Base-by-base conservation (phyloP, 2,329 filamentous ascomycete species). In the Dryadomyces quercus-mongolicae region DNA sequence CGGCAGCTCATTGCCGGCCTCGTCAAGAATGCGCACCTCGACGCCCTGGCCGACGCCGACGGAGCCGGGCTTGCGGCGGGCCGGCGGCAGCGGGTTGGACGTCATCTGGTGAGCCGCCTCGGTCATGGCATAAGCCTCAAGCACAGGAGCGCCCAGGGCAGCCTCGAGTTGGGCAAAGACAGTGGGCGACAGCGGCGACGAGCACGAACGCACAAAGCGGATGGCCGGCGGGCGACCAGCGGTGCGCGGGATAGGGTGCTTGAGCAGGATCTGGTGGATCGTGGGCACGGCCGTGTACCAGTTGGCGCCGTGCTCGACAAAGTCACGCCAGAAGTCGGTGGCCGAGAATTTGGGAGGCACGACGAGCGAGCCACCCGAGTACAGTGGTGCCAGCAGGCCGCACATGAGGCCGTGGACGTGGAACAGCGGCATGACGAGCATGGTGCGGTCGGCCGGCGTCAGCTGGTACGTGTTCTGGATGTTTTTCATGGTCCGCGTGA, bases 281-380 rank as follows among this genome's bases (percentile, higher is more conserved):
- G 89, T 94, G 1, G 89, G 89, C n/a, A 93, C 89, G 1, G 89
- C 89, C 0, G 88, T 93, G 70, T 93, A 95, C 89, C 89, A 95
- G 67, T 88, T 95, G 25, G 88, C 89, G 59, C 81, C 75, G 71
- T 90, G 76, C 6, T 76, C 73, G 60, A 75, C 75, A 63, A 93
- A 93, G 66, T 93, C 84, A 22, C 69, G 67, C 89, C 89, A 95
- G 70, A 95, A 95, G 20, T 87, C 83, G 1, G 80, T 78, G 9
- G 89, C 88, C 4, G 87, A 92, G 76, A 94, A 94, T 64, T 84
- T 86, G 53, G 75, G 63, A 2, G 88, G 88, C 5, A 94, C 85
- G 55, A 95, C 75, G 57, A 90, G 85, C 7, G 87, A 91, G 54
- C 88, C 87, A 34, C 85, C 85, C 2, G 85, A 85, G 60, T 77